Base-by-base conservation (phyloP, 805 yeast species). In the Candida silvicultrix region DNA sequence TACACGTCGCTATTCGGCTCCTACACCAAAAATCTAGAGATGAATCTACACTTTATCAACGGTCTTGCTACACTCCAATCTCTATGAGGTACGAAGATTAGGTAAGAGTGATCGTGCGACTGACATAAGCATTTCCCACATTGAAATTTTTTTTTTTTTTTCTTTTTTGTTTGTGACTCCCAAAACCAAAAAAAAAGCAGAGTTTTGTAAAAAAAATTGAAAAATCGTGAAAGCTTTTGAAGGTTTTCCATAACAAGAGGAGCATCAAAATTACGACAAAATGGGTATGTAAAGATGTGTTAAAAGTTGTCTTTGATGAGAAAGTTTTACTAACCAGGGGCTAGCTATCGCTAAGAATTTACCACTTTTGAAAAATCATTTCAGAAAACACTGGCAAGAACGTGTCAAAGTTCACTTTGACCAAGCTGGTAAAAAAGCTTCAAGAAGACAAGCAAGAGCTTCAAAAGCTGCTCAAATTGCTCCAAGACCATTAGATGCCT, bases 311-410 rank as follows among this genome's bases (percentile, higher is more conserved):
- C n/a, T n/a, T n/a, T n/a, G n/a, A 37, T 20, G 3, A 11, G 21
- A 4, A 4, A 14, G 16, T 11, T 20, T 7, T 58, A 48, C 48
- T 44, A 50, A 60, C 59, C 58, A 40, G 10, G 3, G 16, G 31
- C 40, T 75, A 90, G 99, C 98, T 77, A 89, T 94, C 83, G 77
- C 94, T 67, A 92, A 94, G 90, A 92, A 92, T 81, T 83, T 89
- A 81, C 96, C 98, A 82, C 80, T 92, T 80, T 86, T 88, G 83
- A 89, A 88, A 85, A 92, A 92, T 85, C 99, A 94, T 83, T 92
- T 92, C 96, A 86, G 97, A 83, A 92, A 92, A 88, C 92, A 92
- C 96, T 94, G 99, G 99, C 98, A 94, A 81, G 96, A 89, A 78
- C 88, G 98, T 72, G 99, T 94, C 83, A 88, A 81, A 75, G 97